Evolutionary conservation across 2,329 filamentous ascomycete genomes (phyloP).

Genomic region (Lachnellula cervina): DNA sequence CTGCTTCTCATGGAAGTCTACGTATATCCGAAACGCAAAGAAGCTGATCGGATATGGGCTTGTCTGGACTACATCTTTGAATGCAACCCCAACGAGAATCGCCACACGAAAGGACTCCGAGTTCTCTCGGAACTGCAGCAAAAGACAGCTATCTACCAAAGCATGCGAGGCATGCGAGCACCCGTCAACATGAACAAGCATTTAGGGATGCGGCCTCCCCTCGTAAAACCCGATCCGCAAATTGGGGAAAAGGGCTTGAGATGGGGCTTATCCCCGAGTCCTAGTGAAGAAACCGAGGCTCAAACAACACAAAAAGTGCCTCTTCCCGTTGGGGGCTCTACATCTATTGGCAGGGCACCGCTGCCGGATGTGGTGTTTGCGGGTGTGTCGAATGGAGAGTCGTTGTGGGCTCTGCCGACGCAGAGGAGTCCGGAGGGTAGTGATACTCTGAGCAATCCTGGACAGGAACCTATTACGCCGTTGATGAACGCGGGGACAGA

Average conservation of each 20-base stretch:
- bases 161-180: constrained; percentile 52
- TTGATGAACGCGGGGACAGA: constrained; percentile 10
- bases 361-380: constrained; percentile 35
- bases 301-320: neutral
- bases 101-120: constrained; percentile 52
- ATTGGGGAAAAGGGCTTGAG: constrained; percentile 2
- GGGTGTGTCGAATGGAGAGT: constrained; percentile 45
- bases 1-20: constrained; percentile 65
- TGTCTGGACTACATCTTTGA: constrained; percentile 70
- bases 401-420: constrained; percentile 39
- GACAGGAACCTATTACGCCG: constrained; percentile 1
- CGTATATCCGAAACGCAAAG: constrained; percentile 37
- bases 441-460: constrained; percentile 36
- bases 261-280: neutral
- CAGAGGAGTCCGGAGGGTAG: constrained; percentile 41
- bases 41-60: constrained; percentile 63
- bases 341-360: constrained; percentile 7
- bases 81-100: constrained; percentile 46
- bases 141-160: constrained; percentile 55
- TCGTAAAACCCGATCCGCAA: constrained; percentile 8
- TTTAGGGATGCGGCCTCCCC: constrained; percentile 19
- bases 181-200: constrained; percentile 36
- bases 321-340: neutral
- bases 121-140: constrained; percentile 59
- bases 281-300: neutral